Evolutionary conservation across 441 rosid species (phyloP).

Genomic region (Pelargonium fulgidum): DNA sequence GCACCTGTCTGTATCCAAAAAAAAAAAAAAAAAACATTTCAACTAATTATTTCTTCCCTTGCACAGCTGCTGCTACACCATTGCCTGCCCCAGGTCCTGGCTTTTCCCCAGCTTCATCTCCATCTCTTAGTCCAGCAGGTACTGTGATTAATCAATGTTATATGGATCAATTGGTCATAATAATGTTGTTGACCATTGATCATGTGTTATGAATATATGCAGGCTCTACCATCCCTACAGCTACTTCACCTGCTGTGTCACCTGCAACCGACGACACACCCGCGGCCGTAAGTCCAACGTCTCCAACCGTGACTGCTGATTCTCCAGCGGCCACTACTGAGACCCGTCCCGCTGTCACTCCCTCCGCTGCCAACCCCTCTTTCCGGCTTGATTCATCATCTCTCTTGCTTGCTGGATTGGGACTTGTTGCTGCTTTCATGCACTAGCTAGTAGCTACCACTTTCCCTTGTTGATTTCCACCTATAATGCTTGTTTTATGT

Average conservation of each 20-base stretch:
- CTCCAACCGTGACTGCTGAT: conserved; percentile 29
- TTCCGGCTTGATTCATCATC: conserved; percentile 31
- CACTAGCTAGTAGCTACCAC: not conserved
- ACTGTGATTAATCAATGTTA: not conserved
- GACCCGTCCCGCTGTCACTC: conserved; percentile 40
- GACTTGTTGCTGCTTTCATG: conserved; percentile 18
- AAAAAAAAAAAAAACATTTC: no score
- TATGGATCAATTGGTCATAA: not conserved
- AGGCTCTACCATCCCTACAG: conserved; percentile 46
- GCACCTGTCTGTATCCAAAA: no score
- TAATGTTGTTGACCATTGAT: no score
- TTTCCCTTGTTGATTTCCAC: no score
- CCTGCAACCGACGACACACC: conserved; percentile 51
- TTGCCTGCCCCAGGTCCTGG: conserved; percentile 64
- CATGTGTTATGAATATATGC: not conserved
- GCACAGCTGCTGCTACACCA: conserved; percentile 57
- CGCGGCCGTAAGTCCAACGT: conserved; percentile 38
- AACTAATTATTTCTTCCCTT: conserved; percentile 3
- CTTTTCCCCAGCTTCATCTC: conserved; percentile 34
- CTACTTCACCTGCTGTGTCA: conserved; percentile 43
- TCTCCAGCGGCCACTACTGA: conserved; percentile 44
- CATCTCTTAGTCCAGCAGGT: conserved; percentile 46
- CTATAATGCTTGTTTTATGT: not conserved
- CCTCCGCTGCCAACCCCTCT: conserved; percentile 44
- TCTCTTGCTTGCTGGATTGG: conserved; percentile 35